Percentiles rank a stretch among this genome's conserved stretches.
Conservation (phyloP, 1,139 yeast genomes). For the Geotrichum restrictum region DNA sequence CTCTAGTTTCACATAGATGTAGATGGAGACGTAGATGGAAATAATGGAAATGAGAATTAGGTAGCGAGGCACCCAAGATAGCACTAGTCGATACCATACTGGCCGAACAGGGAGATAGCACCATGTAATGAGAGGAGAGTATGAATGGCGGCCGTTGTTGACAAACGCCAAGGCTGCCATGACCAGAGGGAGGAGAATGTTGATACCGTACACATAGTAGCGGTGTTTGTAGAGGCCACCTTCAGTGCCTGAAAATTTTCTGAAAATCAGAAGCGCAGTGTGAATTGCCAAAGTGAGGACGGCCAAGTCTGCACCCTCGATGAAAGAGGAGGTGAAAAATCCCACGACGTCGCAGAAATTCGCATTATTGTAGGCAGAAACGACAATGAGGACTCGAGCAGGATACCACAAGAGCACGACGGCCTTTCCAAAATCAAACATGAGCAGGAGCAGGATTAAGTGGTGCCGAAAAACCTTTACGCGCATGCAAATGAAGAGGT, state of each 20-base stretch:
- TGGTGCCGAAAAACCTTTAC: slow-evolving; percentile 36
- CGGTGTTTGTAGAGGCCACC: slow-evolving; percentile 72
- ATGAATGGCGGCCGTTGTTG: slow-evolving; percentile 34
- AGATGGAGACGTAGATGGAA: slow-evolving; percentile 64
- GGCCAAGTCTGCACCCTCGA: slow-evolving; percentile 86
- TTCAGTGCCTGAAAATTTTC: slow-evolving; percentile 47
- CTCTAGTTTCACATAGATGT: slow-evolving; percentile 58
- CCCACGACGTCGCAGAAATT: slow-evolving; percentile 72
- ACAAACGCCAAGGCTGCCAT: slow-evolving; percentile 75
- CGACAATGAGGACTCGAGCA: slow-evolving; percentile 50
- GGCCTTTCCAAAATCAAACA: slow-evolving; percentile 75
- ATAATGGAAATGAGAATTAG: slow-evolving; percentile 60
- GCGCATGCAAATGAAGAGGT: slow-evolving; percentile 35
- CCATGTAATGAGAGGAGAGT: slow-evolving; percentile 58
- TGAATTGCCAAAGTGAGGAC: slow-evolving; percentile 81
- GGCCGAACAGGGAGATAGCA: slow-evolving; percentile 75
- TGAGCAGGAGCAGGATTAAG: slow-evolving; percentile 60
- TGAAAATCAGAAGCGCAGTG: slow-evolving; percentile 68
- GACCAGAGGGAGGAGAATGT: slow-evolving; percentile 59
- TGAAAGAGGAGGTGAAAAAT: slow-evolving; percentile 75
- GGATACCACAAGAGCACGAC: slow-evolving; percentile 68
- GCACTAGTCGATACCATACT: slow-evolving; percentile 65
- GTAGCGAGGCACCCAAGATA: slow-evolving; percentile 83
- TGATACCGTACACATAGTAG: slow-evolving; percentile 54
- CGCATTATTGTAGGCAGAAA: slow-evolving; percentile 50